Evolutionary conservation across 139 green algal genomes (phyloP).

Genomic region (Astrephomene gubernaculifera): DNA sequence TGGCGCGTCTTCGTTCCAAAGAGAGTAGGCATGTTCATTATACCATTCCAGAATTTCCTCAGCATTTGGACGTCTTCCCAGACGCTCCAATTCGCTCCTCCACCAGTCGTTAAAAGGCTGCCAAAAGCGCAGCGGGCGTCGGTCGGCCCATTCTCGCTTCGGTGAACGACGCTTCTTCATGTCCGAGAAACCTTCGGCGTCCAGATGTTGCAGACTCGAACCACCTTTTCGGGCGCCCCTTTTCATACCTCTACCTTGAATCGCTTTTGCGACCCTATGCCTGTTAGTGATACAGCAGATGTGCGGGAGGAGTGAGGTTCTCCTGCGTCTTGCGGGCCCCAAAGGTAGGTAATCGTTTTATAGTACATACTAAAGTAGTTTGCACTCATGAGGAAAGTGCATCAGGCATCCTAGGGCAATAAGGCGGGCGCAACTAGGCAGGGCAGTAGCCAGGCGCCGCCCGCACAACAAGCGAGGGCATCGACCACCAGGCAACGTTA

Average conservation of each 20-base stretch:
- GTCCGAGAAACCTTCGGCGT: conserved; percentile 3
- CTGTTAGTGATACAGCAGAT: too few species aligned
- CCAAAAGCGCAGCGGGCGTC: conserved; percentile 60
- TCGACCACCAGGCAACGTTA: background rate
- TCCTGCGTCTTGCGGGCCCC: too few species aligned
- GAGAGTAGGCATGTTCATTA: conserved; percentile 19
- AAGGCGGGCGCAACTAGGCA: too few species aligned
- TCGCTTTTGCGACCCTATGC: too few species aligned
- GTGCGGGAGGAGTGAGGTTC: too few species aligned
- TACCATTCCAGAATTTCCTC: conserved; percentile 63
- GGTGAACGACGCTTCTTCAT: background rate
- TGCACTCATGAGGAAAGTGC: too few species aligned
- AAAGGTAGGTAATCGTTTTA: too few species aligned
- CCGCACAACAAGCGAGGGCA: background rate
- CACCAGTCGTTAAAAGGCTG: conserved; percentile 50
- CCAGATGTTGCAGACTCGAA: conserved; percentile 15
- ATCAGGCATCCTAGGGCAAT: too few species aligned
- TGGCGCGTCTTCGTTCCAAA: conserved; percentile 52
- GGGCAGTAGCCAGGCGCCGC: conserved; percentile 19
- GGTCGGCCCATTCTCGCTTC: conserved; percentile 20
- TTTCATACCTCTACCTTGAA: too few species aligned
- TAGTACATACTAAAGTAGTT: too few species aligned
- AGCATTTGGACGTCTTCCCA: conserved; percentile 48
- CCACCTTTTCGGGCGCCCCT: background rate
- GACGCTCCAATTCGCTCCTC: conserved; percentile 51